Conservation (phyloP, 2,329 filamentous ascomycete species). For the Penicillium sumatraense region DNA sequence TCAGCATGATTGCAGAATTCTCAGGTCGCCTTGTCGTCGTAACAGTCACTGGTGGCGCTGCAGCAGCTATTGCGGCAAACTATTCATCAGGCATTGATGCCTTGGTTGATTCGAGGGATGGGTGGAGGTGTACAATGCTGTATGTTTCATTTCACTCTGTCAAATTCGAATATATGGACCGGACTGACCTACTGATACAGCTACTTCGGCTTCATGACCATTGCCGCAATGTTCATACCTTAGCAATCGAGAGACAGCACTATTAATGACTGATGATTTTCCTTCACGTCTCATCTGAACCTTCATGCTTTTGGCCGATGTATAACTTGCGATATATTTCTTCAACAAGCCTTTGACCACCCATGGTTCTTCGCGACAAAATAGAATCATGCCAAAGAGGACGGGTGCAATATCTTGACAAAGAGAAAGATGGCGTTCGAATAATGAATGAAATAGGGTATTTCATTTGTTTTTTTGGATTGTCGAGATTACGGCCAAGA, state of each 20-base stretch:
- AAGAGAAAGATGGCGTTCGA: slow-evolving; percentile 11
- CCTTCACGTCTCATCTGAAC: slow-evolving; percentile 5
- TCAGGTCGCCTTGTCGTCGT: slow-evolving; percentile 63
- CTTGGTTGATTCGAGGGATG: slow-evolving; percentile 43
- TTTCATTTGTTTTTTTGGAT: not conserved
- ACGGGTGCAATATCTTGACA: not conserved
- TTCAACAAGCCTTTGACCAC: too few species aligned
- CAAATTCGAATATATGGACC: not conserved
- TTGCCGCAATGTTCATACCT: slow-evolving; percentile 44
- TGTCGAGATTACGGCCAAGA: not conserved
- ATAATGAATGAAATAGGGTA: too few species aligned
- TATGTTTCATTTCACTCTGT: slow-evolving; percentile 26
- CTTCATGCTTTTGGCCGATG: not conserved
- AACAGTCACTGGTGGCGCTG: slow-evolving; percentile 55
- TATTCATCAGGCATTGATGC: slow-evolving; percentile 40
- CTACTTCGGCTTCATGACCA: slow-evolving; percentile 46
- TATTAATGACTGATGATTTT: slow-evolving; percentile 22
- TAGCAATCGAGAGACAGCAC: slow-evolving; percentile 18
- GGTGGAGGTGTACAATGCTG: slow-evolving; percentile 45
- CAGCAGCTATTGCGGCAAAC: slow-evolving; percentile 45
- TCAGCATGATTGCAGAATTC: slow-evolving; percentile 62
- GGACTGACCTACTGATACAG: slow-evolving; percentile 23
- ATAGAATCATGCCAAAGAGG: not conserved
- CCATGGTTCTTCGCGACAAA: not conserved
- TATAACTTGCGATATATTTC: not conserved